Conservation (phyloP, 208 protist genomes). For the Crithidia fasciculata region DNA sequence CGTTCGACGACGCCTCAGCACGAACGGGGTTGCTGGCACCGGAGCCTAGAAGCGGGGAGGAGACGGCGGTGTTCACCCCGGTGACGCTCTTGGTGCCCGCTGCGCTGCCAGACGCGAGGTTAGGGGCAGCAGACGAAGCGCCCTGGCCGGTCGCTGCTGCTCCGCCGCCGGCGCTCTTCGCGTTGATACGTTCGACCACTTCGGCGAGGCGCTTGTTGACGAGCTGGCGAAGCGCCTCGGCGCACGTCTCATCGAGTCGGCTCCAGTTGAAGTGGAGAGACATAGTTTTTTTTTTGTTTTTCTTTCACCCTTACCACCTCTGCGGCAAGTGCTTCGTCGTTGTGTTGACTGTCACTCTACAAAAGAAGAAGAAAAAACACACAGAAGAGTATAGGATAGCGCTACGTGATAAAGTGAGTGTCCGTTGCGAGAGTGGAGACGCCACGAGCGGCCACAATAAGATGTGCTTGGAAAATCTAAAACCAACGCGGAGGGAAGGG, state of each 20-base stretch:
- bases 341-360: neutral
- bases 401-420: too few relatives aligned
- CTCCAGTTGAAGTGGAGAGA: conserved; percentile 79
- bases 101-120: neutral
- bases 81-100: neutral
- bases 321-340: too few relatives aligned
- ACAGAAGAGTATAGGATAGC: neutral
- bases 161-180: neutral
- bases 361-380: conserved; percentile 6
- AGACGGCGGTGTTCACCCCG: neutral
- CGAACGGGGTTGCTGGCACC: neutral
- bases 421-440: neutral
- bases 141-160: neutral
- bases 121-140: neutral
- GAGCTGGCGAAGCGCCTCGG: conserved; percentile 63
- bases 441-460: neutral
- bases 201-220: conserved; percentile 58
- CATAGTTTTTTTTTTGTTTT: conserved; percentile 27
- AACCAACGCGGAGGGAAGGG: too few relatives aligned
- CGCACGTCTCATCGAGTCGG: conserved; percentile 69
- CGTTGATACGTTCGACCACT: conserved; percentile 32
- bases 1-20: conserved; percentile 4
- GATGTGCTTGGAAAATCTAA: neutral
- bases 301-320: too few relatives aligned
- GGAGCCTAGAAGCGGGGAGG: neutral